Percentiles rank a stretch among this genome's conserved stretches.
Conservation (phyloP, 495 filamentous ascomycete species). For the Penicillium flavigenum region DNA sequence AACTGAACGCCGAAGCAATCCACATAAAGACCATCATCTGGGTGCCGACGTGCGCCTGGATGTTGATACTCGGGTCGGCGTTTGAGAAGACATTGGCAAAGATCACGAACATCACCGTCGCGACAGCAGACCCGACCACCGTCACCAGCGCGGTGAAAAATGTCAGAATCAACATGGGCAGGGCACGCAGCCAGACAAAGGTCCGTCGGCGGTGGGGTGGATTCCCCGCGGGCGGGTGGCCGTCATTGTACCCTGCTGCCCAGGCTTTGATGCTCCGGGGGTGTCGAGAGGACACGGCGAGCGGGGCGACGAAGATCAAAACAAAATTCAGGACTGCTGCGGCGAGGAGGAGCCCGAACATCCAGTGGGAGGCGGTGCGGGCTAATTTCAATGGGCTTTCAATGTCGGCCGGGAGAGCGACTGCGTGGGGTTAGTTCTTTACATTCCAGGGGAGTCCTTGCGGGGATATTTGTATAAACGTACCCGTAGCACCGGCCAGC, state of each 20-base stretch:
- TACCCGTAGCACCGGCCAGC: slow-evolving; percentile 75
- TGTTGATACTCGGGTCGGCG: slow-evolving; percentile 67
- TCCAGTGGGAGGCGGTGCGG: slow-evolving; percentile 75
- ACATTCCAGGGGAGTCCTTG: not conserved
- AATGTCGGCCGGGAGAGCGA: slow-evolving; percentile 74
- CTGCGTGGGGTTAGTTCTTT: slow-evolving; percentile 37
- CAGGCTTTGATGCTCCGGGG: slow-evolving; percentile 39
- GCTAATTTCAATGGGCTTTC: slow-evolving; percentile 70
- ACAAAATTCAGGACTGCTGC: slow-evolving; percentile 65
- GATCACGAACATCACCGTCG: slow-evolving; percentile 76
- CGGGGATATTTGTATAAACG: slow-evolving; percentile 22
- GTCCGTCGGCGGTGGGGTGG: slow-evolving; percentile 46
- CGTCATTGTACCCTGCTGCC: slow-evolving; percentile 16
- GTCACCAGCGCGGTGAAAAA: slow-evolving; percentile 63
- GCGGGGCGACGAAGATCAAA: slow-evolving; percentile 61
- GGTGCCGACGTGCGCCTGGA: slow-evolving; percentile 64
- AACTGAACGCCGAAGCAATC: slow-evolving; percentile 65
- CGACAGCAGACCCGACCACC: slow-evolving; percentile 69
- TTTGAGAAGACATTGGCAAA: slow-evolving; percentile 68
- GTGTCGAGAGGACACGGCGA: slow-evolving; percentile 55
- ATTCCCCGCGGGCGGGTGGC: slow-evolving; percentile 14
- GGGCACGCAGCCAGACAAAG: slow-evolving; percentile 45
- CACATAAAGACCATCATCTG: slow-evolving; percentile 91
- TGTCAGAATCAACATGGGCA: slow-evolving; percentile 58
- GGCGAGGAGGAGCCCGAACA: slow-evolving; percentile 86